Conservation (phyloP, 164 flowering plant species). For the Amborella trichopoda region DNA sequence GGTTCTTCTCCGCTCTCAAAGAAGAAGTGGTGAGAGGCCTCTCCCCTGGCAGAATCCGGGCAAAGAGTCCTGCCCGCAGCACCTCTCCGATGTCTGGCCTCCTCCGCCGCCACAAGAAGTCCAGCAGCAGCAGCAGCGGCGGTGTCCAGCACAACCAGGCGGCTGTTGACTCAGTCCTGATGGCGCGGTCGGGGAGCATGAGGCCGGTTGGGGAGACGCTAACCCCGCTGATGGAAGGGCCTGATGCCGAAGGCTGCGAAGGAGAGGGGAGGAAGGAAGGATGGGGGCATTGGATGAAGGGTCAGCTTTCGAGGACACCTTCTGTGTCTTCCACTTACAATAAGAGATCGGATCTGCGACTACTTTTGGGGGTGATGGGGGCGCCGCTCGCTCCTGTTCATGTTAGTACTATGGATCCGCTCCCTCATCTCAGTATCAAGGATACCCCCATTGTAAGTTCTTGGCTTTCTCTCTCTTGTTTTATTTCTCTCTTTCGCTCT, state of each 20-base stretch:
- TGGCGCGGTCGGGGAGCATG: constrained; percentile 64
- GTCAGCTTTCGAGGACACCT: constrained; percentile 25
- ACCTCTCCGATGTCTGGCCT: constrained; percentile 45
- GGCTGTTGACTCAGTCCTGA: no score
- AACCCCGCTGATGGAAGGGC: constrained; percentile 80
- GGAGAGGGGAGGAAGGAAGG: constrained; percentile 39
- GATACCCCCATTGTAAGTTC: constrained; percentile 57
- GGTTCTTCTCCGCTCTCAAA: constrained; percentile 63
- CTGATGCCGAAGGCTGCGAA: constrained; percentile 43
- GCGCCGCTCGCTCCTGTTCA: constrained; percentile 80
- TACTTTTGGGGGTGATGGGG: constrained; percentile 56
- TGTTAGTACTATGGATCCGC: constrained; percentile 34
- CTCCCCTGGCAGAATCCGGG: constrained; percentile 57
- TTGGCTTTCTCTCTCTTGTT: constrained; percentile 1
- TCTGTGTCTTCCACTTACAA: constrained; percentile 13
- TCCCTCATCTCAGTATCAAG: constrained; percentile 53
- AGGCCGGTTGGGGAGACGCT: constrained; percentile 62
- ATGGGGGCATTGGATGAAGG: constrained; percentile 69
- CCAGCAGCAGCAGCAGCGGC: constrained; percentile 31
- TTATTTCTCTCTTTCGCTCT: no score
- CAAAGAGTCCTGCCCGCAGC: constrained; percentile 16
- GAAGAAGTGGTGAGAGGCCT: constrained; percentile 68
- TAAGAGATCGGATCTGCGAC: constrained; percentile 64
- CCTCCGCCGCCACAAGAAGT: constrained; percentile 30
- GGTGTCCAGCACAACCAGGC: no score